Evolutionary conservation across 768 basidiomycete genomes (phyloP).

Genomic region (Lentinus brumalis): DNA sequence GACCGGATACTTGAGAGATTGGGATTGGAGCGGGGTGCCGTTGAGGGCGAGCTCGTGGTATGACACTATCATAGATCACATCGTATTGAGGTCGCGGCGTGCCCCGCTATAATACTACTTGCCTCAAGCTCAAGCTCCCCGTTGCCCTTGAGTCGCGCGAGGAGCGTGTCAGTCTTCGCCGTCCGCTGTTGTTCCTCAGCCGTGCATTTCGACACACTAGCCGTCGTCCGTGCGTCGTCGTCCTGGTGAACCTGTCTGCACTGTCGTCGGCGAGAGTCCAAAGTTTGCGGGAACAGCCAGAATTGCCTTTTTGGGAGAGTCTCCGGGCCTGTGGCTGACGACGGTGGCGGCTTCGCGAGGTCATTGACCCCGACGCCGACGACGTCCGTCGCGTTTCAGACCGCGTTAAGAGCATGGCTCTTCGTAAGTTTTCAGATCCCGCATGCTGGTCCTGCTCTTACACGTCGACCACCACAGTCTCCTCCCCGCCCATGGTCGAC

Average conservation of each 20-base stretch:
- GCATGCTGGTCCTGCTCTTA: background rate
- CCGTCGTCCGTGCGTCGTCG: no score
- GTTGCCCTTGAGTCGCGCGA: background rate
- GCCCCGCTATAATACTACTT: background rate
- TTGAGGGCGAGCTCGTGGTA: conserved; percentile 89
- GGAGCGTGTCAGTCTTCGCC: background rate
- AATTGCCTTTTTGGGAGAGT: conserved; percentile 14
- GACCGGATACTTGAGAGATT: conserved; percentile 70
- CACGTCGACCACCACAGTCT: conserved; percentile 9
- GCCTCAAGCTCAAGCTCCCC: background rate
- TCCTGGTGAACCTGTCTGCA: background rate
- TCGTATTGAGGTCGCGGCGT: background rate
- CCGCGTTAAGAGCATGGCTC: conserved; percentile 12
- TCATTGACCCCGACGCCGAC: conserved; percentile 9
- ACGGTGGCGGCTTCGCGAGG: conserved; percentile 16
- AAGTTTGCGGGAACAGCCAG: background rate
- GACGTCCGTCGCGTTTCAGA: background rate
- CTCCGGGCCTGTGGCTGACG: conserved; percentile 17
- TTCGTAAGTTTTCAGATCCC: conserved; percentile 9
- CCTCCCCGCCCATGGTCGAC: conserved; percentile 28
- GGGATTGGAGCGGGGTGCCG: conserved; percentile 74
- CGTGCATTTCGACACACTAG: no score
- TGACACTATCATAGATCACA: conserved; percentile 34
- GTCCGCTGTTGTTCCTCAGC: background rate
- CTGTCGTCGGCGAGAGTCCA: background rate